Evolutionary conservation across 129 eudicot species (phyloP).

Genomic region (Logfia minima): DNA sequence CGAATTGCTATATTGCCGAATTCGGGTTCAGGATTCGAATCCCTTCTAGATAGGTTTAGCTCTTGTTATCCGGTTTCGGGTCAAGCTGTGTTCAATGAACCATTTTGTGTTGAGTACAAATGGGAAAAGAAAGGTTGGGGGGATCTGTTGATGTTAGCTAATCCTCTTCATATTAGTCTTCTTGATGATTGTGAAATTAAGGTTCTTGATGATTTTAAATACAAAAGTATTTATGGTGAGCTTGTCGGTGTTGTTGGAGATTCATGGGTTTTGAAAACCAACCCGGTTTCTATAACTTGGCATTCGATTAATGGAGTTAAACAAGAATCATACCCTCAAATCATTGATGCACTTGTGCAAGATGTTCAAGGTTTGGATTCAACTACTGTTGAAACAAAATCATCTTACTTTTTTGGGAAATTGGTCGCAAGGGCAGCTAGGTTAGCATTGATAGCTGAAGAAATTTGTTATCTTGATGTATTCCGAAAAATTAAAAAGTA

Average conservation of each 20-base stretch:
- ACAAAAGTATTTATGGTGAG: slow-evolving; percentile 77
- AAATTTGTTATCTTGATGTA: slow-evolving; percentile 57
- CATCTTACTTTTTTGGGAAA: slow-evolving; percentile 84
- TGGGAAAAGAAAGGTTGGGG: slow-evolving; percentile 84
- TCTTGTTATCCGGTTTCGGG: slow-evolving; percentile 81
- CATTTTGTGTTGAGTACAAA: slow-evolving; percentile 69
- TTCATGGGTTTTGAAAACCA: slow-evolving; percentile 73
- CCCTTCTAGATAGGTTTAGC: slow-evolving; percentile 70
- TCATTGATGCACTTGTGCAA: slow-evolving; percentile 48
- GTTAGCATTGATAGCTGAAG: slow-evolving; percentile 86
- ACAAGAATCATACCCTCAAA: slow-evolving; percentile 49
- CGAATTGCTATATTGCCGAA: slow-evolving; percentile 57
- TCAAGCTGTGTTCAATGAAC: slow-evolving; percentile 51
- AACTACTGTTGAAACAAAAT: slow-evolving; percentile 38
- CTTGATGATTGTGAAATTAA: slow-evolving; percentile 32
- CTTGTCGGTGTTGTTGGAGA: slow-evolving; percentile 86
- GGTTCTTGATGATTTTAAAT: slow-evolving; percentile 60
- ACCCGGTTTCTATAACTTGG: slow-evolving; percentile 89
- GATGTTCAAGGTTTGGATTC: slow-evolving; percentile 72
- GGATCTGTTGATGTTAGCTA: slow-evolving; percentile 76
- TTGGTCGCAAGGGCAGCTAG: slow-evolving; percentile 89
- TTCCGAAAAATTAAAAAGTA: slow-evolving; percentile 61
- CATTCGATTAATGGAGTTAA: slow-evolving; percentile 72
- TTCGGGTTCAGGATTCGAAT: slow-evolving; percentile 34
- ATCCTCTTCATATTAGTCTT: too few relatives aligned